Evolutionary conservation across 495 filamentous ascomycete species (phyloP).

Genomic region (Bacidia gigantensis): DNA sequence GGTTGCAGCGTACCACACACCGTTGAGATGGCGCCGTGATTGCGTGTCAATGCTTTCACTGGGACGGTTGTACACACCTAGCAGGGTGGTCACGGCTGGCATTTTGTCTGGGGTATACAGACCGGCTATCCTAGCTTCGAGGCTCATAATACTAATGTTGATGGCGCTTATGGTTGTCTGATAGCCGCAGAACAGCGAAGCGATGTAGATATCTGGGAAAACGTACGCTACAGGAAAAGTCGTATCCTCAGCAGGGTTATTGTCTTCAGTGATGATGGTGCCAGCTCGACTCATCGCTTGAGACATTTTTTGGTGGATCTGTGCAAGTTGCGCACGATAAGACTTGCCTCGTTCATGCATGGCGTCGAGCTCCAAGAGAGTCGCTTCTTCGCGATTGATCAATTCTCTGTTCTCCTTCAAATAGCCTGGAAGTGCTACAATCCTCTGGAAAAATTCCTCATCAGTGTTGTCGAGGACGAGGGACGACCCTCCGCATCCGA

Average conservation of each 20-base stretch:
- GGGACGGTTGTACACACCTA: not conserved
- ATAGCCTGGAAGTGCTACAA: not conserved
- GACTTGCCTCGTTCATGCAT: not conserved
- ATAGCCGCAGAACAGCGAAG: constrained; percentile 1
- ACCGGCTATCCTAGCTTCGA: constrained; percentile 7
- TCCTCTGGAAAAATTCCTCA: constrained; percentile 9
- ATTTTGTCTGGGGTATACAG: too few species aligned
- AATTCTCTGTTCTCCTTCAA: not conserved
- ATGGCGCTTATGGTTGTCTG: constrained; percentile 1
- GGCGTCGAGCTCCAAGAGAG: not conserved
- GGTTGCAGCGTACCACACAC: not conserved
- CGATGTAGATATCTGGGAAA: constrained; percentile 2
- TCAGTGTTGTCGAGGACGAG: not conserved
- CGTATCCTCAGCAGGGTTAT: not conserved
- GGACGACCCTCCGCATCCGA: too few species aligned
- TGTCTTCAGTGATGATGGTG: not conserved
- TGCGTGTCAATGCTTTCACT: not conserved
- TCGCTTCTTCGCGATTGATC: not conserved
- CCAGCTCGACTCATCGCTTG: not conserved
- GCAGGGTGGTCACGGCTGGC: not conserved
- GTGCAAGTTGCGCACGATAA: constrained; percentile 1
- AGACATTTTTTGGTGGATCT: not conserved
- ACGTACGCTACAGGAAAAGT: constrained; percentile 7
- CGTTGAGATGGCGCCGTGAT: not conserved
- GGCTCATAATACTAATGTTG: constrained; percentile 7